A percentile compares a stretch with the other conserved stretches of the same genome.
phyloP scores from a whole-genome alignment of 768 basidiomycete genomes.

The Antrodiella citrinella region DNA sequence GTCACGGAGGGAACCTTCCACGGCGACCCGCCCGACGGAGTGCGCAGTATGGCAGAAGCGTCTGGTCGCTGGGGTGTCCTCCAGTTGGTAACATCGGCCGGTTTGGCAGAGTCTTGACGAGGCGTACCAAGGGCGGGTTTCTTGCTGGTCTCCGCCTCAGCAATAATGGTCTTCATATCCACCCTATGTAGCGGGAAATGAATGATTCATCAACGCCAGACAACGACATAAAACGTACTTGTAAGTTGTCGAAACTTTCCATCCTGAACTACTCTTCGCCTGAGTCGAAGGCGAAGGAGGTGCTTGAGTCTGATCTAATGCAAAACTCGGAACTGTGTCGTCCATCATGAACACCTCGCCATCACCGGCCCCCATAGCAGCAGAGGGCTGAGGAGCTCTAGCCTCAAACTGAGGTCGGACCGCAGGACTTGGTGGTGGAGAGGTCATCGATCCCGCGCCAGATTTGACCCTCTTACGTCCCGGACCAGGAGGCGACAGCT shows the following conservation, averaged over 20 bases:
- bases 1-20: constrained; percentile 4
- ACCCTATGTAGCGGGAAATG: constrained; percentile 35
- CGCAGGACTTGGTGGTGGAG: constrained; percentile 21
- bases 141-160: constrained; percentile 48
- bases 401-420: constrained; percentile 15
- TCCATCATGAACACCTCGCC: constrained; percentile 87
- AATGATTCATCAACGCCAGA: constrained; percentile 4
- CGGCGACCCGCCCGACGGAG: constrained; percentile 3
- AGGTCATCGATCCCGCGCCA: neutral
- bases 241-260: constrained; percentile 33
- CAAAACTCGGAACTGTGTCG: constrained; percentile 40
- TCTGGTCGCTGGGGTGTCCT: constrained; percentile 4
- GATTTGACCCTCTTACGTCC: constrained; percentile 21
- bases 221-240: constrained; percentile 32
- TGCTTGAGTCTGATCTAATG: constrained; percentile 7
- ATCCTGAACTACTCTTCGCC: constrained; percentile 17
- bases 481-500: constrained; percentile 24
- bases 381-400: constrained; percentile 8
- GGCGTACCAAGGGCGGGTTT: neutral
- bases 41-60: neutral
- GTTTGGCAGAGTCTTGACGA: neutral
- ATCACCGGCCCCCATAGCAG: constrained; percentile 22
- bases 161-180: constrained; percentile 84
- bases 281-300: neutral
- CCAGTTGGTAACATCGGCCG: constrained; percentile 5